Conservation (phyloP, 2,329 filamentous ascomycete species). For the Cadophora sp. region DNA sequence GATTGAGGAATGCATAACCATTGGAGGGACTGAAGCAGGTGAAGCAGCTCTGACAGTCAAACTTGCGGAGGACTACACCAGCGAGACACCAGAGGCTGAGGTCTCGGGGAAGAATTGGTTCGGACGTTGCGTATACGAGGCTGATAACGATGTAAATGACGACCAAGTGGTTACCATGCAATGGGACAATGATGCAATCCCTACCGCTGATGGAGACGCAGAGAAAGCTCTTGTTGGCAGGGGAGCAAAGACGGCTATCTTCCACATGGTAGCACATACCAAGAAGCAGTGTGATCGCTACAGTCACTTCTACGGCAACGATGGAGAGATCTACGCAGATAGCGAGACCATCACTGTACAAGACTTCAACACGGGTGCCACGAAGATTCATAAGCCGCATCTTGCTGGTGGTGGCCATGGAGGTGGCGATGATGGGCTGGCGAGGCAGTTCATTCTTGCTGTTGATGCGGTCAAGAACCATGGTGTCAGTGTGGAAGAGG, state of each 20-base stretch:
- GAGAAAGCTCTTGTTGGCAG: constrained; percentile 47
- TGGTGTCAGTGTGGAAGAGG: constrained; percentile 68
- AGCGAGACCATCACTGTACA: constrained; percentile 77
- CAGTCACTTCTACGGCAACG: constrained; percentile 83
- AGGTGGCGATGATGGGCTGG: constrained; percentile 81
- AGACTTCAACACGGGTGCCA: constrained; percentile 66
- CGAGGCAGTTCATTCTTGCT: constrained; percentile 82
- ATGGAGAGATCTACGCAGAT: constrained; percentile 88
- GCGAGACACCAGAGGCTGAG: constrained; percentile 55
- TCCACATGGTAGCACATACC: constrained; percentile 95
- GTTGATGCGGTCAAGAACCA: constrained; percentile 80
- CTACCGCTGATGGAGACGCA: constrained; percentile 29
- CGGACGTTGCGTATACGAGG: constrained; percentile 93
- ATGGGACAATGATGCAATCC: constrained; percentile 76
- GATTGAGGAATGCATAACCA: constrained; percentile 75
- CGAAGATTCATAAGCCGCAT: constrained; percentile 63
- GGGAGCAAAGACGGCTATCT: constrained; percentile 81
- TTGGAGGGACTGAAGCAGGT: constrained; percentile 55
- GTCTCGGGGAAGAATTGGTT: constrained; percentile 73
- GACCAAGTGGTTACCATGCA: constrained; percentile 88
- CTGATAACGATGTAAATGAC: constrained; percentile 92
- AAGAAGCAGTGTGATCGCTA: constrained; percentile 86
- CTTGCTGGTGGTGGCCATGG: constrained; percentile 71
- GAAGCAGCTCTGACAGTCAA: constrained; percentile 49
- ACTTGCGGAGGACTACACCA: constrained; percentile 60